Percentiles rank a stretch among this genome's conserved stretches.
These are phyloP conservation scores for Kodamaea ohmeri DNA, from an alignment of 1,139 yeast species.

Conservation along the genomic window DNA sequence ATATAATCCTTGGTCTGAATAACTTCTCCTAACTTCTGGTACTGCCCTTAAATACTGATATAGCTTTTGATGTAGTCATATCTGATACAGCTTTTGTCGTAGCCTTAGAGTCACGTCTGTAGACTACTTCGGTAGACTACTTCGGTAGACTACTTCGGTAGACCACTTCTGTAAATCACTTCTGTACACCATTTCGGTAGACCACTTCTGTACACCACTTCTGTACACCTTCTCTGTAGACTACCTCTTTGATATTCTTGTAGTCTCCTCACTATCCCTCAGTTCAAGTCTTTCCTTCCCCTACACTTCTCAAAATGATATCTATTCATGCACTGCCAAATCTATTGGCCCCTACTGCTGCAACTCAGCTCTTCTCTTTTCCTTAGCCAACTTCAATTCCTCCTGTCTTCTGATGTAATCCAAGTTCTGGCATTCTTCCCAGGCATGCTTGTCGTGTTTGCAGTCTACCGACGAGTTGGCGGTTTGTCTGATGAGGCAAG, in stretches of 20 bases:
- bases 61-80: too few relatives aligned
- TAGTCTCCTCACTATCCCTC: slow-evolving; percentile 17
- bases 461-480: slow-evolving; percentile 56
- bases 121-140: too few relatives aligned
- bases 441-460: slow-evolving; percentile 74
- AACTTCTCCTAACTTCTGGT: too few relatives aligned
- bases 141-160: too few relatives aligned
- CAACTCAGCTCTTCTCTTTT: slow-evolving; percentile 23
- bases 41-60: too few relatives aligned
- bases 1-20: too few relatives aligned
- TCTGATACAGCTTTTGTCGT: too few relatives aligned
- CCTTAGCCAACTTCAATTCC: slow-evolving; percentile 62
- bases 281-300: slow-evolving; percentile 62
- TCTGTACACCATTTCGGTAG: too few relatives aligned
- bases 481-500: slow-evolving; percentile 47
- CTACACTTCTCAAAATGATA: slow-evolving; percentile 79
- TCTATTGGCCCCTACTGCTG: slow-evolving; percentile 2
- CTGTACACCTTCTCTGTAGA: slow-evolving; percentile 13
- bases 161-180: too few relatives aligned
- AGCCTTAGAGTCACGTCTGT: too few relatives aligned
- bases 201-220: too few relatives aligned
- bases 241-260: not conserved
- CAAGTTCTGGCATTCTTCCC: slow-evolving; percentile 83
- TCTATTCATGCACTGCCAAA: slow-evolving; percentile 19
- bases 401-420: slow-evolving; percentile 81